These are phyloP conservation scores for Physocladia obscura DNA, from an alignment of 192 early-diverging fungal species.

Conservation along the genomic window DNA sequence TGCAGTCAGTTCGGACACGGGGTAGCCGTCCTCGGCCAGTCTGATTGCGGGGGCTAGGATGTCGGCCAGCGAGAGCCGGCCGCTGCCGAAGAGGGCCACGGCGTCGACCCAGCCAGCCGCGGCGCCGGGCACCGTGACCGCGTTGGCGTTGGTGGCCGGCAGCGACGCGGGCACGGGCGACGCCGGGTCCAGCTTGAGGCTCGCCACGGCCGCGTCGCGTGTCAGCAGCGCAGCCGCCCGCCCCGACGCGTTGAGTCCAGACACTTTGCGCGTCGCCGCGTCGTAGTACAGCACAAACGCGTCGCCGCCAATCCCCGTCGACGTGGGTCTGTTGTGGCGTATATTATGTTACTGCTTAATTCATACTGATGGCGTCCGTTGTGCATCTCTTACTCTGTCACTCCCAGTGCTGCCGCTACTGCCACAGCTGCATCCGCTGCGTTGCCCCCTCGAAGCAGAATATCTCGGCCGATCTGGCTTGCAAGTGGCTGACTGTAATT, in stretches of 20 bases:
- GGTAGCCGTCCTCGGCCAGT: slow-evolving; percentile 69
- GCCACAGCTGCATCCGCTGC: slow-evolving; percentile 67
- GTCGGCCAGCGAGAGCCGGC: slow-evolving; percentile 52
- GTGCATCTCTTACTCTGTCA: slow-evolving; percentile 50
- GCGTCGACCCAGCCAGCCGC: slow-evolving; percentile 74
- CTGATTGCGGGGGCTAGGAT: slow-evolving; percentile 68
- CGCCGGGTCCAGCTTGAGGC: slow-evolving; percentile 38
- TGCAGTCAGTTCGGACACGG: slow-evolving; percentile 53
- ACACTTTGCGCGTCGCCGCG: slow-evolving; percentile 53
- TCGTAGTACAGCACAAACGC: slow-evolving; percentile 77
- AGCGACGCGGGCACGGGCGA: slow-evolving; percentile 7
- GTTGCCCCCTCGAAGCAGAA: slow-evolving; percentile 70
- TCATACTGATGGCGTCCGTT: slow-evolving; percentile 34
- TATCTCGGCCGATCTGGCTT: slow-evolving; percentile 60
- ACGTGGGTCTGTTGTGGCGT: slow-evolving; percentile 52
- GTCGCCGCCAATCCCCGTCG: slow-evolving; percentile 79
- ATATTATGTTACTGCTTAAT: no score
- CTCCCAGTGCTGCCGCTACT: slow-evolving; percentile 66
- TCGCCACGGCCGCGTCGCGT: slow-evolving; percentile 43
- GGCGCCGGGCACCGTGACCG: slow-evolving; percentile 70
- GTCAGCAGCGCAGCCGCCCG: slow-evolving; percentile 57
- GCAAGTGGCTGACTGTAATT: slow-evolving; percentile 66
- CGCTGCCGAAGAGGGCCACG: slow-evolving; percentile 62
- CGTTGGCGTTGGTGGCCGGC: slow-evolving; percentile 12
- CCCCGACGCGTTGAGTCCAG: slow-evolving; percentile 48